Conservation (phyloP, 2,329 filamentous ascomycete genomes). For the Ilyonectria robusta region DNA sequence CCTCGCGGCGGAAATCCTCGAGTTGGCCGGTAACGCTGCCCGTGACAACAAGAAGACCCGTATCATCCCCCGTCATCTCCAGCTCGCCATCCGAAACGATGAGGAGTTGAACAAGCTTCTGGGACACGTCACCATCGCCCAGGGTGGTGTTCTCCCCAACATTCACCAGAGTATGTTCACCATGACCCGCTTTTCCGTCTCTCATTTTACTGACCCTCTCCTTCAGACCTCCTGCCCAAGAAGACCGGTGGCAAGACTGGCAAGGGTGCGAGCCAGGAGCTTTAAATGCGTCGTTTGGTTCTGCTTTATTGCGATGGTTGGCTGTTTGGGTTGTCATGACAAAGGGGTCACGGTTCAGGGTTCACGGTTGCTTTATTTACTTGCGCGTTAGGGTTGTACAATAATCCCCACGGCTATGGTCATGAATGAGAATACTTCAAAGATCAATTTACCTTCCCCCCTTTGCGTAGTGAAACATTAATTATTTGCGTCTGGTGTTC, state of each 20-base stretch:
- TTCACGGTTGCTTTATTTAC: slow-evolving; percentile 72
- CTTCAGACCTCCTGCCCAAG: slow-evolving; percentile 94
- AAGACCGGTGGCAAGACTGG: slow-evolving; percentile 97
- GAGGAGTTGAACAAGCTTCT: slow-evolving; percentile 99
- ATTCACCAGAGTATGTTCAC: slow-evolving; percentile 92
- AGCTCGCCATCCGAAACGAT: slow-evolving; percentile 99
- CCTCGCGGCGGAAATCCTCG: slow-evolving; percentile 97
- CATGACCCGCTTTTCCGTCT: not conserved
- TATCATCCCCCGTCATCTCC: slow-evolving; percentile 99
- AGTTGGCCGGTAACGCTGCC: slow-evolving; percentile 97
- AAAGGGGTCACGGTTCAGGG: slow-evolving; percentile 85
- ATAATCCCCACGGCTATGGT: slow-evolving; percentile 79
- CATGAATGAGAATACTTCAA: slow-evolving; percentile 72
- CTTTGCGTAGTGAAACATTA: not conserved
- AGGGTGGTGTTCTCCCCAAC: slow-evolving; percentile 97
- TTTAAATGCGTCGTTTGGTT: slow-evolving; percentile 74
- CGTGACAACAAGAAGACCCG: slow-evolving; percentile 99
- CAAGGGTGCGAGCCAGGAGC: slow-evolving; percentile 94
- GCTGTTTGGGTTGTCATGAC: slow-evolving; percentile 84
- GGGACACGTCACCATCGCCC: slow-evolving; percentile 95
- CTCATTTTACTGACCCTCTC: slow-evolving; percentile 55
- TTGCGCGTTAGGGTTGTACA: slow-evolving; percentile 77
- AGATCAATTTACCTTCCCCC: slow-evolving; percentile 47
- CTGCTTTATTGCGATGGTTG: slow-evolving; percentile 71
- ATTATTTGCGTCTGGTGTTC: not conserved